phyloP scores from a whole-genome alignment of 305 asterid species.

The Stenogyne calaminthoides region DNA sequence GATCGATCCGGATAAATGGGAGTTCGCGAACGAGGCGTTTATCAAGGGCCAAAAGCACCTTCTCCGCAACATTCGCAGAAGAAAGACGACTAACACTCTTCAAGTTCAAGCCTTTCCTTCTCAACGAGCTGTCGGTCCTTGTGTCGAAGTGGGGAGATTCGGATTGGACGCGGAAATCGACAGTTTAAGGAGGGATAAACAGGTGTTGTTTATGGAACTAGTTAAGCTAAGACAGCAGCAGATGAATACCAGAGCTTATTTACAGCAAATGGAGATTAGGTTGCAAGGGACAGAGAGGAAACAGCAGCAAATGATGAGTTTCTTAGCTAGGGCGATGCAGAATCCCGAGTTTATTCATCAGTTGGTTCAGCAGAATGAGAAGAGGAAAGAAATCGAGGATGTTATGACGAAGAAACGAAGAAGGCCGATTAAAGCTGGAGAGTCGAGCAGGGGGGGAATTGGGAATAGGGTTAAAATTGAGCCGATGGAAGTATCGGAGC shows the following conservation, averaged over 20 bases:
- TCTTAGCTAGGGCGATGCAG: conserved; percentile 71
- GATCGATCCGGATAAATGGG: conserved; percentile 80
- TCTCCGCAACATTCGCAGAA: conserved; percentile 50
- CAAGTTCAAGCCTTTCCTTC: conserved; percentile 19
- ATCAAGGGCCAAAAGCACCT: conserved; percentile 58
- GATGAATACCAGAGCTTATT: conserved; percentile 45
- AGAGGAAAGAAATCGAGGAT: conserved; percentile 52
- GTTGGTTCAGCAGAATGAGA: conserved; percentile 57
- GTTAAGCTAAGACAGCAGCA: conserved; percentile 68
- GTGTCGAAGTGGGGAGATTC: conserved; percentile 54
- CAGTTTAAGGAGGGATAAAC: conserved; percentile 56
- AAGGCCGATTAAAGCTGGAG: conserved; percentile 42
- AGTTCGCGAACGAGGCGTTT: conserved; percentile 68
- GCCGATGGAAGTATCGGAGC: conserved; percentile 56
- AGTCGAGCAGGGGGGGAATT: conserved; percentile 8
- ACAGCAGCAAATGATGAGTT: conserved; percentile 81
- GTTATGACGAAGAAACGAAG: conserved; percentile 46
- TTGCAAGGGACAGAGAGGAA: conserved; percentile 60
- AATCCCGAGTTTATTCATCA: conserved; percentile 68
- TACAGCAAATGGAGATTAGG: conserved; percentile 61
- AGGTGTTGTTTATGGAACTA: conserved; percentile 48
- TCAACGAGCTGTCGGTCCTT: conserved; percentile 41
- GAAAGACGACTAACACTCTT: conserved; percentile 39
- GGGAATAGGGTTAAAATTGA: conserved; percentile 24
- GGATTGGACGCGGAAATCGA: conserved; percentile 52